These are phyloP conservation scores for Manihot esculenta DNA, from an alignment of 441 rosid genomes.

Conservation along the genomic window DNA sequence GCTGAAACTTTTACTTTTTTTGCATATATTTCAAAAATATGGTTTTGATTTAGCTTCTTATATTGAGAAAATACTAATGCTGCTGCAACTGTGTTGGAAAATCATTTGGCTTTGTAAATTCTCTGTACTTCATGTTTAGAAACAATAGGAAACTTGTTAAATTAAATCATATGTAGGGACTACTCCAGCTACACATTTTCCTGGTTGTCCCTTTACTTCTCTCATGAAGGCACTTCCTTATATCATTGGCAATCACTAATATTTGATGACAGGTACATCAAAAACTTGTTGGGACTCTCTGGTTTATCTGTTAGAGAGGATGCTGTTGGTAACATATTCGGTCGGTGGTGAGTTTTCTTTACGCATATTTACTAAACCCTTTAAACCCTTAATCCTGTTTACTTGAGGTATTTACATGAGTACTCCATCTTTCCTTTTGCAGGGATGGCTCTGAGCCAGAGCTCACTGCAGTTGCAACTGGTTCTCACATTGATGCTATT, in stretches of 20 bases:
- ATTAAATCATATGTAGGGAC: background rate
- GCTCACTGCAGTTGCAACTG: constrained; percentile 75
- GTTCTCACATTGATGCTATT: constrained; percentile 95
- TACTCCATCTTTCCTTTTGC: constrained; percentile 15
- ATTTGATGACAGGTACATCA: constrained; percentile 52
- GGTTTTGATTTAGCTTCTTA: background rate
- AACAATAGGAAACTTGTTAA: background rate
- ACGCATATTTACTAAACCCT: background rate
- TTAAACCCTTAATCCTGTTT: background rate
- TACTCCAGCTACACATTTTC: background rate
- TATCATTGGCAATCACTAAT: constrained; percentile 8
- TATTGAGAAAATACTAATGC: too few species aligned
- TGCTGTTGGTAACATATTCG: constrained; percentile 90
- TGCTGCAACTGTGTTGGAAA: background rate
- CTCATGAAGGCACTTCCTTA: constrained; percentile 7
- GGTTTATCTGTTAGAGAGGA: constrained; percentile 90
- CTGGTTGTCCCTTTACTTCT: background rate
- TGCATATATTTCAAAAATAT: background rate
- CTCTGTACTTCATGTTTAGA: background rate
- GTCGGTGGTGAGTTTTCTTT: constrained; percentile 66
- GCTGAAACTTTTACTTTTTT: background rate
- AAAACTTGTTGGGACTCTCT: constrained; percentile 70
- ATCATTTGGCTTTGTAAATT: background rate
- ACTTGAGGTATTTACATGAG: background rate
- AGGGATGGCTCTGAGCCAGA: constrained; percentile 73